phyloP scores from a whole-genome alignment of 495 filamentous ascomycete genomes.

The Parathielavia hyrcaniae region DNA sequence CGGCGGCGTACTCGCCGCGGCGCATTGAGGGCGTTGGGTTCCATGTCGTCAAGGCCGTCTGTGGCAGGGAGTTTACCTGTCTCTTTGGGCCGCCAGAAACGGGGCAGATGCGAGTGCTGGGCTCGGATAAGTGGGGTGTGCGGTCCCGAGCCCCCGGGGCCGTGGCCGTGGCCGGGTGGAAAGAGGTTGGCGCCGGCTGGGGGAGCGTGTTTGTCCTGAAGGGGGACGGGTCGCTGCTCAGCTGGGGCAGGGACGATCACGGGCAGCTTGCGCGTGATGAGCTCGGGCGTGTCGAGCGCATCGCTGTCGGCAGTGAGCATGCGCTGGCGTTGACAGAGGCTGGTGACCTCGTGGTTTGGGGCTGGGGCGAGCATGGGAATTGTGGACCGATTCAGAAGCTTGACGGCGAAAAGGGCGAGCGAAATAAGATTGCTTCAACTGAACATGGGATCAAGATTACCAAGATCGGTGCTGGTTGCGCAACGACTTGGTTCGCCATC shows the following conservation, averaged over 20 bases:
- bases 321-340: constrained; percentile 58
- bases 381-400: constrained; percentile 69
- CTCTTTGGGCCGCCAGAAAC: constrained; percentile 48
- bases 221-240: constrained; percentile 48
- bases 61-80: constrained; percentile 77
- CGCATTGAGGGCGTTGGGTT: constrained; percentile 54
- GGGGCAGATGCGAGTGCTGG: constrained; percentile 57
- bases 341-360: constrained; percentile 67
- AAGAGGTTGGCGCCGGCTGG: constrained; percentile 69
- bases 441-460: constrained; percentile 42
- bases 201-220: constrained; percentile 65
- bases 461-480: constrained; percentile 74
- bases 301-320: constrained; percentile 88
- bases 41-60: constrained; percentile 54
- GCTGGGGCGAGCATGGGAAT: constrained; percentile 97
- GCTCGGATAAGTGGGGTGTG: constrained; percentile 64
- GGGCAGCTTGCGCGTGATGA: constrained; percentile 64
- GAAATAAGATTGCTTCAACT: constrained; percentile 54
- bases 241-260: constrained; percentile 77
- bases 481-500: constrained; percentile 73
- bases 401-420: constrained; percentile 56
- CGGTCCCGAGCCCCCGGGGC: constrained; percentile 37
- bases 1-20: constrained; percentile 51
- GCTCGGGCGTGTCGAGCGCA: constrained; percentile 44
- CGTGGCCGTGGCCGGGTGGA: constrained; percentile 46